These are phyloP conservation scores for Phylloporus rhodoxanthus DNA, from an alignment of 768 basidiomycete species.

Conservation along the genomic window DNA sequence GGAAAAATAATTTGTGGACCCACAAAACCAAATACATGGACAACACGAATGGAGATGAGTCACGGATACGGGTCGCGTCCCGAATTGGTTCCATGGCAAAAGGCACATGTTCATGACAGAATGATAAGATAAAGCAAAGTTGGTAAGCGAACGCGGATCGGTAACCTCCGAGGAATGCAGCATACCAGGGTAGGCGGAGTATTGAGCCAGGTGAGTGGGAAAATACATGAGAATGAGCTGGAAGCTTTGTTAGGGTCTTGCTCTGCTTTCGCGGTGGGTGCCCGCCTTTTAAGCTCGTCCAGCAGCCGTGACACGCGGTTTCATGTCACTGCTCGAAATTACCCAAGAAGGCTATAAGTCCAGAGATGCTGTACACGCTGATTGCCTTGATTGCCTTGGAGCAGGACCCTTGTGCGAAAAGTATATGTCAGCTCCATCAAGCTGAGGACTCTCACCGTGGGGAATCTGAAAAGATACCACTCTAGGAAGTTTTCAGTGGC, in stretches of 20 bases:
- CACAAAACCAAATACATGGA: constrained; percentile 30
- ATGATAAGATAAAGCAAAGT: constrained; percentile 22
- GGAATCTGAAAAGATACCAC: constrained; percentile 13
- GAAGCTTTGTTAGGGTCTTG: constrained; percentile 3
- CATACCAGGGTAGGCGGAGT: constrained; percentile 5
- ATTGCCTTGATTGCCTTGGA: constrained; percentile 23
- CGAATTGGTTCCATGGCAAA: background rate
- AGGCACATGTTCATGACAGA: background rate
- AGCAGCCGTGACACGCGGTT: constrained; percentile 13
- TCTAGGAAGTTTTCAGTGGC: constrained; percentile 22
- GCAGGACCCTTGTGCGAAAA: constrained; percentile 25
- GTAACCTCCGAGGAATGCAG: constrained; percentile 10
- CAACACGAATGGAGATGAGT: constrained; percentile 16
- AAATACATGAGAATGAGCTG: constrained; percentile 2
- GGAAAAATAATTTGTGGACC: constrained; percentile 28
- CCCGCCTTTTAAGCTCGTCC: constrained; percentile 23
- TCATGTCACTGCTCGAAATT: constrained; percentile 18
- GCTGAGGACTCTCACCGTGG: constrained; percentile 2
- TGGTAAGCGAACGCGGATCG: constrained; percentile 14
- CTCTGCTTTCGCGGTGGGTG: constrained; percentile 10
- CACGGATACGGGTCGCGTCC: constrained; percentile 13
- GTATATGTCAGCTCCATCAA: constrained; percentile 25
- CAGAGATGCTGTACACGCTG: constrained; percentile 16
- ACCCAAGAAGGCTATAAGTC: constrained; percentile 22
- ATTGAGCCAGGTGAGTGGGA: background rate